Evolutionary conservation across 2,329 filamentous ascomycete species (phyloP), one percentile per base, ranked within the genome.

Genomic region (Didymella keratinophila): DNA sequence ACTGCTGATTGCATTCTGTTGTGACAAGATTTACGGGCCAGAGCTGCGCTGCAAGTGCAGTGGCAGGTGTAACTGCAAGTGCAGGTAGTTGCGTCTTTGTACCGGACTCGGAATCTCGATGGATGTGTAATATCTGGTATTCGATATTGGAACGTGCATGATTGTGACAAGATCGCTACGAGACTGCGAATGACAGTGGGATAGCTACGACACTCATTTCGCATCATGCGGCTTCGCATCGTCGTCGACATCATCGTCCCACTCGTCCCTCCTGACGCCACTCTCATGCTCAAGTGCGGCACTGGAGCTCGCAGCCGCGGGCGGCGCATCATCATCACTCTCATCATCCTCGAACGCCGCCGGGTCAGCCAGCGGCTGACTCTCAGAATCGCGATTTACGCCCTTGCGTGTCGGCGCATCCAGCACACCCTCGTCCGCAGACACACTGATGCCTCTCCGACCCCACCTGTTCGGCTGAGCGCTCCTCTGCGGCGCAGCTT

Each of bases 371-470:
- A 82, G 72, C 5, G 76, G 76, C 55, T 78, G 72, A 5, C 61
- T 62, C 59, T 77, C 75, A 1, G 74, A 70, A 43, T 76, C 70
- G 6, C 55, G 64, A 14, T 62, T 62, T 1, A 55, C 58, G n/a
- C 60, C 61, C 14, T 64, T 71, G 27, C 61, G 60, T n/a, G 67
- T 67, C 2, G 71, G 70, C 47, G 68, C 76, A 54, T 68, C 67
- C 60, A 76, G 69, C 6, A 82, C 70, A 4, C 76, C 80, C 39
- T 87, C 85, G 65, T 87, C 86, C 0, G 86, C 86, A 20, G 83
- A 84, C 2, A 88, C 82, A 2, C 83, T 86, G 41, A 88, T 84
- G 16, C 86, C 85, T 54, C 84, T 77, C 2, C 80, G 76, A 9
- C 86, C 85, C 86, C 86, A 87, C 32, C 80, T 78, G 58, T 83